phyloP scores from a whole-genome alignment of 1,284 basidiomycete species.

The Ustilago shanxiensis region DNA sequence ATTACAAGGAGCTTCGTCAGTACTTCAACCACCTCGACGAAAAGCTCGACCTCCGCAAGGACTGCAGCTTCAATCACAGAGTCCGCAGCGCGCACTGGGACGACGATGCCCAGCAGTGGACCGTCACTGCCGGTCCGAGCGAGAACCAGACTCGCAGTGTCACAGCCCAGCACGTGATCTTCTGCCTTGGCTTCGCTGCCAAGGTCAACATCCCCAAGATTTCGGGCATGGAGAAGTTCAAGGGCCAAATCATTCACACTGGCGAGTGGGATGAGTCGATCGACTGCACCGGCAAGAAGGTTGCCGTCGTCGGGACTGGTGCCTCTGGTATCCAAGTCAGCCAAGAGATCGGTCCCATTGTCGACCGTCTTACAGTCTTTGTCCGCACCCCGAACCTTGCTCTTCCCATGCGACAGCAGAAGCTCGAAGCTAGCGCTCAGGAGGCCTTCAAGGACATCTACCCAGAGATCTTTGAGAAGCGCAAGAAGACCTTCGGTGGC shows the following conservation, averaged over 20 bases:
- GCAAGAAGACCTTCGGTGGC: constrained; percentile 54
- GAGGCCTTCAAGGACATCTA: constrained; percentile 55
- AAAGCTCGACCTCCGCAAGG: constrained; percentile 51
- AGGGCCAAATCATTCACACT: constrained; percentile 75
- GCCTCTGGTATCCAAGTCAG: constrained; percentile 74
- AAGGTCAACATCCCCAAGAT: constrained; percentile 72
- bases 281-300: constrained; percentile 74
- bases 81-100: constrained; percentile 52
- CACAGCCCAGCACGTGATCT: constrained; percentile 53
- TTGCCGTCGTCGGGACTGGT: constrained; percentile 78
- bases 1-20: constrained; percentile 51
- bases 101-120: constrained; percentile 36
- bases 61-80: constrained; percentile 53
- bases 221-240: constrained; percentile 73
- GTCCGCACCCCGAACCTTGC: constrained; percentile 59
- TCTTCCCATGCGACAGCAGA: constrained; percentile 53
- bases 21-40: constrained; percentile 57
- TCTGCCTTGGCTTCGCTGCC: constrained; percentile 55
- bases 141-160: constrained; percentile 27
- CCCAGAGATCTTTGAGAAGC: constrained; percentile 55
- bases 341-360: constrained; percentile 64
- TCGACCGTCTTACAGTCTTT: constrained; percentile 53
- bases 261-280: constrained; percentile 76
- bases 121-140: constrained; percentile 41
- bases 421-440: constrained; percentile 48